Percentiles rank a stretch among this genome's conserved stretches.
Evolutionary conservation across 257 asterid genomes (phyloP).

Genomic region (Pogostemon cablin): DNA sequence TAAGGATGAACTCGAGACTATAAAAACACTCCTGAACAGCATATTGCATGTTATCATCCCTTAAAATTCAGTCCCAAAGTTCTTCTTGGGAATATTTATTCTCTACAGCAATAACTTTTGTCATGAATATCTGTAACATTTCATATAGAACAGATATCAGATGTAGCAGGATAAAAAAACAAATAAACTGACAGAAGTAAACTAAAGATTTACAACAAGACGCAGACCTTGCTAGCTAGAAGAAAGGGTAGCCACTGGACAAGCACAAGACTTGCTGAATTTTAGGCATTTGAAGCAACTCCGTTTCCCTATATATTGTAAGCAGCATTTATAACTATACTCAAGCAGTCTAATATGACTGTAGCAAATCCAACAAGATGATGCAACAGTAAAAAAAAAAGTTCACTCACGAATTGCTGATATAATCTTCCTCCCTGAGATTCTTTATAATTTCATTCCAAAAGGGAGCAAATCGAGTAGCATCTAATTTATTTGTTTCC

Average conservation of each 20-base stretch:
- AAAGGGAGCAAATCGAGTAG: constrained; percentile 91
- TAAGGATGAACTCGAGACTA: constrained; percentile 65
- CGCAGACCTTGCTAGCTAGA: constrained; percentile 85
- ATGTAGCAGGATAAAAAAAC: constrained; percentile 27
- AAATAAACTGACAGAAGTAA: constrained; percentile 5
- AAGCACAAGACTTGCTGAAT: constrained; percentile 62
- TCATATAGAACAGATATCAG: constrained; percentile 23
- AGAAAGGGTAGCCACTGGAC: constrained; percentile 99
- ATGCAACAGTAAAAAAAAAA: constrained; percentile 20
- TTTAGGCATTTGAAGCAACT: constrained; percentile 92
- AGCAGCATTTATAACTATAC: constrained; percentile 28
- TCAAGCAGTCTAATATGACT: constrained; percentile 16
- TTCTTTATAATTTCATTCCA: constrained; percentile 92
- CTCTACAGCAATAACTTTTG: constrained; percentile 89
- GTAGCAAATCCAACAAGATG: constrained; percentile 24
- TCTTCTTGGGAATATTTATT: constrained; percentile 79
- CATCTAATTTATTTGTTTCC: constrained; percentile 70
- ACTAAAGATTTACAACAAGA: constrained; percentile 28
- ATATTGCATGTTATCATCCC: constrained; percentile 95
- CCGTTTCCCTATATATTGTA: constrained; percentile 71
- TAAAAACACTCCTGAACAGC: constrained; percentile 90
- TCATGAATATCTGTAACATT: constrained; percentile 68
- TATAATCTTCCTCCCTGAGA: constrained; percentile 93
- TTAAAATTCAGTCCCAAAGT: constrained; percentile 90
- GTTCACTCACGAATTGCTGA: constrained; percentile 69